phyloP scores from a whole-genome alignment of 768 basidiomycete genomes.

The Psilocybe subaeruginosa region DNA sequence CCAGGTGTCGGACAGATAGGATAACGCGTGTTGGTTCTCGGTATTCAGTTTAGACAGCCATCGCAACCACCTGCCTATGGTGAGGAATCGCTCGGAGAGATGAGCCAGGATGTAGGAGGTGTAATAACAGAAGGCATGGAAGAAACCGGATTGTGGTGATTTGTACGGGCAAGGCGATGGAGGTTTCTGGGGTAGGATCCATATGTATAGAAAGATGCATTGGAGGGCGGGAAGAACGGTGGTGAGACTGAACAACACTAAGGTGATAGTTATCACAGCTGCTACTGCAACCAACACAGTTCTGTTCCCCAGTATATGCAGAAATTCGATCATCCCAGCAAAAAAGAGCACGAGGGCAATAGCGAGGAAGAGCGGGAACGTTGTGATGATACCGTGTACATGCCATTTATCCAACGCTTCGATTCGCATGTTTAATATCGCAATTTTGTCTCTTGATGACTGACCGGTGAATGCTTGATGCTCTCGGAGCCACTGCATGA shows the following conservation, averaged over 20 bases:
- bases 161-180: slow-evolving; percentile 3
- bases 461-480: not conserved
- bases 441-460: not conserved
- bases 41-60: not conserved
- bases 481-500: slow-evolving; percentile 1
- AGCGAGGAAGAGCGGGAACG: not conserved
- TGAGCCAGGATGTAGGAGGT: not conserved
- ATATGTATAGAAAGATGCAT: not conserved
- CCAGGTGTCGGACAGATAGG: not conserved
- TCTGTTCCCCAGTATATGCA: not conserved
- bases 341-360: slow-evolving; percentile 2
- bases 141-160: slow-evolving; percentile 1
- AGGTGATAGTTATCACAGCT: not conserved
- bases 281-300: not conserved
- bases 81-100: not conserved
- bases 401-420: not conserved
- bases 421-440: not conserved
- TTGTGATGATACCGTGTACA: not conserved
- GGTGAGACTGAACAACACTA: not conserved
- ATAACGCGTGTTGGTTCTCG: not conserved
- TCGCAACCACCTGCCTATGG: not conserved
- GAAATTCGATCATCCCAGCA: slow-evolving; percentile 5
- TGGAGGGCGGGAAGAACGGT: not conserved
- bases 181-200: not conserved
- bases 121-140: not conserved